phyloP scores from a whole-genome alignment of 768 basidiomycete genomes.

The Pisolithus microcarpus region DNA sequence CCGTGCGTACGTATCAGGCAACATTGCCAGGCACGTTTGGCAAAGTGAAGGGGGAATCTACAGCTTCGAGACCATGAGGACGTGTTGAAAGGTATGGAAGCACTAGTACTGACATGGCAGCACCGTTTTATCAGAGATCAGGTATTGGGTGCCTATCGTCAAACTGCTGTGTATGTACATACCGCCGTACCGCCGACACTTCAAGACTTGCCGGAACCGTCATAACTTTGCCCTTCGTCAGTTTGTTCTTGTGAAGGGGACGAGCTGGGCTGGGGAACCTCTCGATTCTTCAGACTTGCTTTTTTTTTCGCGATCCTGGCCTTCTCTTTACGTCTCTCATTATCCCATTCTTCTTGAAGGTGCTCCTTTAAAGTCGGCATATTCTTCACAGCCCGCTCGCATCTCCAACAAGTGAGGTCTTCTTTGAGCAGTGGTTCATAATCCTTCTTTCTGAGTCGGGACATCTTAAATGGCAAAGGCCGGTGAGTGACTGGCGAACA shows the following conservation, averaged over 20 bases:
- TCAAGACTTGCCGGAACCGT: not conserved
- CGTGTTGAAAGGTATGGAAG: not conserved
- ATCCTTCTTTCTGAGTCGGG: slow-evolving; percentile 39
- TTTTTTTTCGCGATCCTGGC: slow-evolving; percentile 33
- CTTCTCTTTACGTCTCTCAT: slow-evolving; percentile 36
- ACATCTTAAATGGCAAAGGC: slow-evolving; percentile 36
- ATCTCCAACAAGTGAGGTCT: slow-evolving; percentile 62
- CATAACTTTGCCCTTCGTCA: slow-evolving; percentile 6
- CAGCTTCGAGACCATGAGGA: no score
- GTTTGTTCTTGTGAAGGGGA: slow-evolving; percentile 6
- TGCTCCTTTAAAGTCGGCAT: slow-evolving; percentile 73
- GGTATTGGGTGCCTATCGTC: no score
- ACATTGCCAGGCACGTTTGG: no score
- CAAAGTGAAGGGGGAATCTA: no score
- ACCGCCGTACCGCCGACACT: not conserved
- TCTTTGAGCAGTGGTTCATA: slow-evolving; percentile 68
- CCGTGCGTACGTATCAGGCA: no score
- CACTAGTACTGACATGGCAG: not conserved
- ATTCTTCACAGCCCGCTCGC: slow-evolving; percentile 54
- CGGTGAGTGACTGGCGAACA: not conserved
- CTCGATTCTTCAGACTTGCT: slow-evolving; percentile 25
- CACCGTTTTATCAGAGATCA: no score
- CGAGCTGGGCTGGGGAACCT: not conserved
- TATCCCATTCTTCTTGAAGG: slow-evolving; percentile 67
- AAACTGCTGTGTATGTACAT: no score